phyloP scores from a whole-genome alignment of 164 flowering plant species.

The Annona squamosa region DNA sequence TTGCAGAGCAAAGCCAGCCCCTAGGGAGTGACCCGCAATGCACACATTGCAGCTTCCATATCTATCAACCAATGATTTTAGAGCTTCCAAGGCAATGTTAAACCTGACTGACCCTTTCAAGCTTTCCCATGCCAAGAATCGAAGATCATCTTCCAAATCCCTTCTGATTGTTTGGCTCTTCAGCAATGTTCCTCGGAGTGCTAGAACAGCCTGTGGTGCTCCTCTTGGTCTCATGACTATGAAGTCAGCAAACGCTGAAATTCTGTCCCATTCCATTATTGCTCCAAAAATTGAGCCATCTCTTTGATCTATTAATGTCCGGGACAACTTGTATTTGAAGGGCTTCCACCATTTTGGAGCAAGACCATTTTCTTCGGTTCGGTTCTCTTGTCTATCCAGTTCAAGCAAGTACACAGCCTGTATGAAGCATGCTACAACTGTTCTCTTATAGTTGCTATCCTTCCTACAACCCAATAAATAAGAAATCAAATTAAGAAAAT shows the following conservation, averaged over 20 bases:
- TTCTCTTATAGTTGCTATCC: constrained; percentile 73
- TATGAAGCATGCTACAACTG: constrained; percentile 84
- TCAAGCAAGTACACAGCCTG: constrained; percentile 91
- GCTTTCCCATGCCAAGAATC: constrained; percentile 92
- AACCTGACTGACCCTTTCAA: constrained; percentile 81
- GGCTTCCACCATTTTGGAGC: constrained; percentile 98
- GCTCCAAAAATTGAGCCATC: constrained; percentile 92
- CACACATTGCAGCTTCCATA: constrained; percentile 78
- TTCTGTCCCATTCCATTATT: constrained; percentile 81
- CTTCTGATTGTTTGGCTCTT: constrained; percentile 76
- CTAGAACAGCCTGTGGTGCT: constrained; percentile 85
- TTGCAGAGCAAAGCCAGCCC: constrained; percentile 96
- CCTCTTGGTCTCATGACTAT: constrained; percentile 77
- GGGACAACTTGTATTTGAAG: constrained; percentile 70
- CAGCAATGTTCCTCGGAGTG: constrained; percentile 77
- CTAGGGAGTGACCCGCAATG: constrained; percentile 85
- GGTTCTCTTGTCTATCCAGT: constrained; percentile 84
- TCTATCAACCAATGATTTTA: constrained; percentile 27
- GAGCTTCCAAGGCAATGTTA: constrained; percentile 48
- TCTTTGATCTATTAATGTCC: constrained; percentile 62
- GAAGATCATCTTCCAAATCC: constrained; percentile 87
- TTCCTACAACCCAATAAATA: constrained; percentile 46
- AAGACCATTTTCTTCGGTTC: constrained; percentile 50
- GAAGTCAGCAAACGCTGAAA: constrained; percentile 73
- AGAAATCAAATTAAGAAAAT: neutral